Evolutionary conservation across 176 grass and related monocot genomes (phyloP).

Genomic region (Cymbopogon citratus): DNA sequence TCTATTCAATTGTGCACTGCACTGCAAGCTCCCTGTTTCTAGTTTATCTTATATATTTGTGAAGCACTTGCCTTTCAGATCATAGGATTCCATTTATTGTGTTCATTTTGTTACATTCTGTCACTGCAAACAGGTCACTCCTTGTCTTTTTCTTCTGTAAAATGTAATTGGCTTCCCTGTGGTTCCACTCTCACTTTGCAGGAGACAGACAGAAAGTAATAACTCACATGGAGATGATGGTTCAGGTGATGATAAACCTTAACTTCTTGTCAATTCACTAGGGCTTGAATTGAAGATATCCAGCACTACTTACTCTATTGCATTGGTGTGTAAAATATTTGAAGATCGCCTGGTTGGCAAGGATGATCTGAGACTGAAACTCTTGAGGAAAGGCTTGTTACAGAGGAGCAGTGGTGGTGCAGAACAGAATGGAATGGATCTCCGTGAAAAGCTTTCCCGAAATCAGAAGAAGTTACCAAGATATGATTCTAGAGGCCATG

Average conservation of each 20-base stretch:
- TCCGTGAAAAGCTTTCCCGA: conserved; percentile 72
- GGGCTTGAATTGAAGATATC: conserved; percentile 3
- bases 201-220: conserved; percentile 45
- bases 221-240: conserved; percentile 30
- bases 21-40: background rate
- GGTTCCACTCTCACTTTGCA: conserved; percentile 24
- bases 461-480: conserved; percentile 31
- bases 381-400: conserved; percentile 58
- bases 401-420: conserved; percentile 37
- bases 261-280: conserved; percentile 20
- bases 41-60: background rate
- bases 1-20: background rate
- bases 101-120: background rate
- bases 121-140: background rate
- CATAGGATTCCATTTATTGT: background rate
- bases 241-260: conserved; percentile 33
- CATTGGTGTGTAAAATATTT: conserved; percentile 31
- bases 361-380: conserved; percentile 77
- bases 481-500: conserved; percentile 37
- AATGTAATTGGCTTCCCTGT: conserved; percentile 1
- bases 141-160: background rate
- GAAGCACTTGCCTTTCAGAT: conserved; percentile 6
- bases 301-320: conserved; percentile 28
- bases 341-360: conserved; percentile 43
- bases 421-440: conserved; percentile 48